These are phyloP conservation scores for Monilinia aucupariae DNA, from an alignment of 2,329 filamentous ascomycete genomes.

Conservation along the genomic window DNA sequence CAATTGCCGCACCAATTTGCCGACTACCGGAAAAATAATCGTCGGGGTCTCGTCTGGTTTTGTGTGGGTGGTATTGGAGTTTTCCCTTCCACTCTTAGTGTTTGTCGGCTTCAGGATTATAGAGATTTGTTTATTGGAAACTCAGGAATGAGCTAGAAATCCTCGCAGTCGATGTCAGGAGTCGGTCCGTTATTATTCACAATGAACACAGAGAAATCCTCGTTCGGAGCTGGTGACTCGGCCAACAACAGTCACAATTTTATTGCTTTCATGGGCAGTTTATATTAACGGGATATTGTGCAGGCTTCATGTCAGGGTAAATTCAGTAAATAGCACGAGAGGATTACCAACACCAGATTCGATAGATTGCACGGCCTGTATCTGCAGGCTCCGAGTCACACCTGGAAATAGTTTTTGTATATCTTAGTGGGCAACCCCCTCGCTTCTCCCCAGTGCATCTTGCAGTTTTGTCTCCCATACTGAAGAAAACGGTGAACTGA, in stretches of 20 bases:
- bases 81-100: slow-evolving; percentile 5
- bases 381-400: neutral
- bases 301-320: slow-evolving; percentile 13
- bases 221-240: slow-evolving; percentile 12
- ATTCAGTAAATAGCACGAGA: slow-evolving; percentile 5
- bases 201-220: neutral
- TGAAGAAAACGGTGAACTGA: slow-evolving; percentile 13
- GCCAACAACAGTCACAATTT: slow-evolving; percentile 11
- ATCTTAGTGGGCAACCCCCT: slow-evolving; percentile 9
- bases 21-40: slow-evolving; percentile 13
- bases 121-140: slow-evolving; percentile 3
- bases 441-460: neutral
- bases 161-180: slow-evolving; percentile 12
- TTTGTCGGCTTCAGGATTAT: neutral
- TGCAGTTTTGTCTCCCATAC: neutral
- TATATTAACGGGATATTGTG: slow-evolving; percentile 18
- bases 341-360: slow-evolving; percentile 15
- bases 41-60: slow-evolving; percentile 2
- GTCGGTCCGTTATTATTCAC: slow-evolving; percentile 13
- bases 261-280: slow-evolving; percentile 21
- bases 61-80: slow-evolving; percentile 9
- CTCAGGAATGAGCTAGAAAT: neutral
- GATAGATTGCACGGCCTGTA: slow-evolving; percentile 10
- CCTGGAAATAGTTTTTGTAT: slow-evolving; percentile 8
- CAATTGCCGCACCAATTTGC: slow-evolving; percentile 21